These are phyloP conservation scores for Boletus sp. DNA, from an alignment of 1,284 basidiomycete species.

Conservation along the genomic window DNA sequence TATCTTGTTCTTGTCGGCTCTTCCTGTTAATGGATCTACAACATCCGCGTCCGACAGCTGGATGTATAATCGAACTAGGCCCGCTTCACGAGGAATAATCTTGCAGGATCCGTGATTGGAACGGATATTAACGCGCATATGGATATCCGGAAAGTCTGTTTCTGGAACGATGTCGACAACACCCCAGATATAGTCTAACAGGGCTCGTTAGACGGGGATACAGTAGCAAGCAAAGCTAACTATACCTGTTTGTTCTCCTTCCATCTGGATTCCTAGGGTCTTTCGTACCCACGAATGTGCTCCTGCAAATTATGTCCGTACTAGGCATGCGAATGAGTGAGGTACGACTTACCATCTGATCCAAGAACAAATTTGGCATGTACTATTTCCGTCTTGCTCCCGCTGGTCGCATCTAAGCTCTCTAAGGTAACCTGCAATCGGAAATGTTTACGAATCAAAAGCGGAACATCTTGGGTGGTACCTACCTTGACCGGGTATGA, in stretches of 20 bases:
- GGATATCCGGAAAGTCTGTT: constrained; percentile 83
- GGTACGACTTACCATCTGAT: constrained; percentile 51
- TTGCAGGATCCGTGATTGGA: constrained; percentile 66
- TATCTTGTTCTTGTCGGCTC: constrained; percentile 64
- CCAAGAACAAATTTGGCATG: constrained; percentile 65
- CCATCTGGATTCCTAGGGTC: constrained; percentile 7
- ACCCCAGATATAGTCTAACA: constrained; percentile 75
- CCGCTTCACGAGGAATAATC: constrained; percentile 73
- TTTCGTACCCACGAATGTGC: constrained; percentile 79
- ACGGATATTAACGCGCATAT: constrained; percentile 65
- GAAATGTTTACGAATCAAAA: neutral
- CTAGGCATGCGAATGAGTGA: too few relatives aligned
- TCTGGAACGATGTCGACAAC: constrained; percentile 72
- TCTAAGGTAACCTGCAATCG: constrained; percentile 45
- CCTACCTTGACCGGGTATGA: constrained; percentile 61
- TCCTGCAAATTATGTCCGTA: constrained; percentile 41
- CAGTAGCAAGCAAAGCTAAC: neutral
- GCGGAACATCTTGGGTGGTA: neutral
- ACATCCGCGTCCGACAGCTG: constrained; percentile 63
- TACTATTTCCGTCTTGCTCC: constrained; percentile 21
- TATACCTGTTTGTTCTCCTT: constrained; percentile 16
- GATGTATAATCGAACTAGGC: constrained; percentile 75
- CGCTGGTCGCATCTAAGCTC: constrained; percentile 38
- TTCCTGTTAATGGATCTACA: constrained; percentile 48
- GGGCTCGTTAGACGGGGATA: constrained; percentile 2